These are phyloP conservation scores for Penicillium sclerotiorum DNA, from an alignment of 2,329 filamentous ascomycete genomes.

Conservation along the genomic window DNA sequence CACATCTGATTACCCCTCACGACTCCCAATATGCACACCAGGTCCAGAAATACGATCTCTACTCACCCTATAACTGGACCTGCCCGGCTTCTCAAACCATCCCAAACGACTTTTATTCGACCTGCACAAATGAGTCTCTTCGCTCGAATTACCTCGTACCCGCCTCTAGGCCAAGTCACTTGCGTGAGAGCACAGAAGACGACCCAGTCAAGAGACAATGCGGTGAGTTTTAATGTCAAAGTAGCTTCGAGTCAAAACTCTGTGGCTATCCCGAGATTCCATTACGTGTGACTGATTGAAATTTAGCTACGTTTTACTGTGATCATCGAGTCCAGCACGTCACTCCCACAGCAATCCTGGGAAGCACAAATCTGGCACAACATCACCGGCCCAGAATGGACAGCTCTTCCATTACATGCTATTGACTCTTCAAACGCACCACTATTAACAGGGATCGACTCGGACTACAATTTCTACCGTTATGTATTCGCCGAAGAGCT, in stretches of 20 bases:
- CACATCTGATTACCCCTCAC: conserved; percentile 5
- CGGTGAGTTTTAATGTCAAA: conserved; percentile 31
- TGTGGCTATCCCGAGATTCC: not conserved
- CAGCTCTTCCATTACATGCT: conserved; percentile 58
- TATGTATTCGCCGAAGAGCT: conserved; percentile 39
- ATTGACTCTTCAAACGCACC: conserved; percentile 30
- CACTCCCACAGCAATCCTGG: conserved; percentile 62
- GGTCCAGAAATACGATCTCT: conserved; percentile 14
- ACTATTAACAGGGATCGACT: conserved; percentile 27
- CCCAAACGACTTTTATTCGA: conserved; percentile 38
- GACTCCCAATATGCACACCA: conserved; percentile 7
- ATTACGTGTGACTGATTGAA: too few relatives aligned
- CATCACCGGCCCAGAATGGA: conserved; percentile 61
- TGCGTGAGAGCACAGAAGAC: conserved; percentile 50
- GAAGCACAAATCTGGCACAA: conserved; percentile 77
- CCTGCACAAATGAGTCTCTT: conserved; percentile 52
- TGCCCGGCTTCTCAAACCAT: conserved; percentile 7
- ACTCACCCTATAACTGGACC: conserved; percentile 25
- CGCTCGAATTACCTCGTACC: conserved; percentile 63
- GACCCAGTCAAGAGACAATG: conserved; percentile 22
- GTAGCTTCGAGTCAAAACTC: too few relatives aligned
- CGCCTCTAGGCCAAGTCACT: conserved; percentile 75
- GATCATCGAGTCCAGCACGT: conserved; percentile 66
- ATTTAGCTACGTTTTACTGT: conserved; percentile 65
- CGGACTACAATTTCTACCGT: conserved; percentile 31